Conservation (phyloP, 306 rosid genomes). For the Trichosanthes cucumerina region DNA sequence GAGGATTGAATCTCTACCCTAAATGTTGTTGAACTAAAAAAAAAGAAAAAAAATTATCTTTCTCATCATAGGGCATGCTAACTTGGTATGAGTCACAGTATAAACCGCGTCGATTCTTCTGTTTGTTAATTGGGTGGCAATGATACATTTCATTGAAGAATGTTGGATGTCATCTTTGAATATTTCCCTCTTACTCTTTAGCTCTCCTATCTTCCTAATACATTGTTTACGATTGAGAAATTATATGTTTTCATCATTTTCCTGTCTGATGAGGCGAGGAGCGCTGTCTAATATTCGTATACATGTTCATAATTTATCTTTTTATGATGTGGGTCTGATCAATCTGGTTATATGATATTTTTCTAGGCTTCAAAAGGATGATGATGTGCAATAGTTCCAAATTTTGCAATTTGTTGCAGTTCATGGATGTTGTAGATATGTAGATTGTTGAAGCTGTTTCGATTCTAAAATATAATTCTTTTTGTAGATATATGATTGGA, state of each 20-base stretch:
- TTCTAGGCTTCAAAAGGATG: neutral
- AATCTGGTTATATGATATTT: neutral
- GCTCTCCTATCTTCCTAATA: neutral
- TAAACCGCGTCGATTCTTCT: neutral
- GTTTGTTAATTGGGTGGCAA: neutral
- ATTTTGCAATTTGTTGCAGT: neutral
- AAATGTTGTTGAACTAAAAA: too few relatives aligned
- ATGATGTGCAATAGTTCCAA: neutral
- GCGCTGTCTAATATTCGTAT: neutral
- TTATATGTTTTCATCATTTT: neutral
- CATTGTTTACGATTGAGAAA: neutral
- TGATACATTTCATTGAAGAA: neutral
- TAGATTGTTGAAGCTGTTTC: neutral
- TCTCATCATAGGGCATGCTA: neutral
- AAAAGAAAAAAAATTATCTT: too few relatives aligned
- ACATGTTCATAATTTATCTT: neutral
- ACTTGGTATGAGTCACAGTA: neutral
- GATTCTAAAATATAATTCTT: neutral
- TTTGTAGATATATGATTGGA: conserved; percentile 85
- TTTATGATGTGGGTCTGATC: neutral
- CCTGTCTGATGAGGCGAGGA: neutral
- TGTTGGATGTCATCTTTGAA: neutral
- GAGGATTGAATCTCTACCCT: too few relatives aligned
- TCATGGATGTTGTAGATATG: neutral
- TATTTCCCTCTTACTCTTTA: neutral